These are phyloP conservation scores for Glonium stellatum DNA, from an alignment of 495 filamentous ascomycete species.

Conservation along the genomic window DNA sequence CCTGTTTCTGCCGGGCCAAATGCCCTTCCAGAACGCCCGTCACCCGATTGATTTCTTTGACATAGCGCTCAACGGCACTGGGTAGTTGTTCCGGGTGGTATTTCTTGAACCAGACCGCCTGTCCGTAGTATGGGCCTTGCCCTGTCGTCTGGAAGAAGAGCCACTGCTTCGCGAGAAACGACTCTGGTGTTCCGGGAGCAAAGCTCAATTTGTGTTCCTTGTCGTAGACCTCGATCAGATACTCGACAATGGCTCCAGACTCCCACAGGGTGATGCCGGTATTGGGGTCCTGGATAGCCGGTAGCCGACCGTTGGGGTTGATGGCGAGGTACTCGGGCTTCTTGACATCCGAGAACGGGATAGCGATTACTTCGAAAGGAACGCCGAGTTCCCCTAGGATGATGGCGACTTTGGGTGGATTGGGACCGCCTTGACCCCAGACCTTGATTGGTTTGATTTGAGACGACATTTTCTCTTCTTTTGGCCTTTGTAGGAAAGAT, in stretches of 20 bases:
- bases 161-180: conserved; percentile 20
- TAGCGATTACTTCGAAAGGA: conserved; percentile 13
- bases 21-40: conserved; percentile 14
- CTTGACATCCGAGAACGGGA: conserved; percentile 20
- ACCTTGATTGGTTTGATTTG: conserved; percentile 16
- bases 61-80: conserved; percentile 14
- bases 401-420: conserved; percentile 21
- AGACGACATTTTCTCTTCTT: neutral
- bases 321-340: conserved; percentile 12
- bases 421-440: conserved; percentile 13
- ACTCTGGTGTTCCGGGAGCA: conserved; percentile 3
- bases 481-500: neutral
- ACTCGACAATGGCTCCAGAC: conserved; percentile 28
- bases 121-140: conserved; percentile 27
- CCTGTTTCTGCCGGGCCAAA: conserved; percentile 8
- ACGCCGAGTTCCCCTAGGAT: conserved; percentile 19
- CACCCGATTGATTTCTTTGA: conserved; percentile 15
- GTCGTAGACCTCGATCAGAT: conserved; percentile 26
- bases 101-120: conserved; percentile 17
- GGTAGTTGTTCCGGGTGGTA: conserved; percentile 22
- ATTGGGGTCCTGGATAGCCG: conserved; percentile 26
- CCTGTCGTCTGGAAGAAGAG: conserved; percentile 21
- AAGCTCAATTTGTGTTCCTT: conserved; percentile 15
- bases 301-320: conserved; percentile 25
- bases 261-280: conserved; percentile 27